Conservation (phyloP, 139 green algal species). For the Chlamydomonas incerta region DNA sequence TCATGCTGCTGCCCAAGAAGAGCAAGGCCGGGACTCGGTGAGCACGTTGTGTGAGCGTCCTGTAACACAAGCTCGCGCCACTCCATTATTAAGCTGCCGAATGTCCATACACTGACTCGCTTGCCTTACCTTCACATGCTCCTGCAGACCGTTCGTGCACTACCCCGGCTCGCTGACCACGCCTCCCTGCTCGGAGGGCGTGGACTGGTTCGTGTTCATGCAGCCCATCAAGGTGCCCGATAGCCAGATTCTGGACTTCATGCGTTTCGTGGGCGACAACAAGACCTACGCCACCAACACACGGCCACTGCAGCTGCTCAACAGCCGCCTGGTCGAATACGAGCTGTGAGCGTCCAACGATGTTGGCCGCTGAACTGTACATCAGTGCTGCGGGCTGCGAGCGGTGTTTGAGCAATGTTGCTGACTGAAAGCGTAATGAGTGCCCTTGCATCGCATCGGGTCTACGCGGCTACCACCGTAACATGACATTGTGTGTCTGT, state of each 20-base stretch:
- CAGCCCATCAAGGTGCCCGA: slow-evolving; percentile 62
- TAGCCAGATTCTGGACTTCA: slow-evolving; percentile 72
- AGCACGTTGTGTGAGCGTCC: background rate
- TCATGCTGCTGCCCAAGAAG: slow-evolving; percentile 67
- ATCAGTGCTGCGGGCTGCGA: no score
- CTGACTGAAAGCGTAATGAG: no score
- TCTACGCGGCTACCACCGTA: no score
- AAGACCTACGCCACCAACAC: slow-evolving; percentile 61
- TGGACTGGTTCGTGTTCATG: slow-evolving; percentile 85
- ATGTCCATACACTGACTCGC: no score
- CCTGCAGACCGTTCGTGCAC: slow-evolving; percentile 64
- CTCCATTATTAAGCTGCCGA: no score
- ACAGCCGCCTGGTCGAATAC: slow-evolving; percentile 58
- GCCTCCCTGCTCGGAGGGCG: slow-evolving; percentile 84
- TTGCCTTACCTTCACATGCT: no score
- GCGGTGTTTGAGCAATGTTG: no score
- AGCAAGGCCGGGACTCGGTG: slow-evolving; percentile 22
- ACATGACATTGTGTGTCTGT: no score
- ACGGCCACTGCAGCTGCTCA: slow-evolving; percentile 63
- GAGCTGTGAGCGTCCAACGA: slow-evolving; percentile 29
- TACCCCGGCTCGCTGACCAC: slow-evolving; percentile 92
- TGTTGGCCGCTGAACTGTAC: no score
- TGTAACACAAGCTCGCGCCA: no score
- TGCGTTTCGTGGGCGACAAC: slow-evolving; percentile 58
- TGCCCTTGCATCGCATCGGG: no score